Base-by-base conservation (phyloP, 1,284 basidiomycete genomes). In the Fomes fomentarius region DNA sequence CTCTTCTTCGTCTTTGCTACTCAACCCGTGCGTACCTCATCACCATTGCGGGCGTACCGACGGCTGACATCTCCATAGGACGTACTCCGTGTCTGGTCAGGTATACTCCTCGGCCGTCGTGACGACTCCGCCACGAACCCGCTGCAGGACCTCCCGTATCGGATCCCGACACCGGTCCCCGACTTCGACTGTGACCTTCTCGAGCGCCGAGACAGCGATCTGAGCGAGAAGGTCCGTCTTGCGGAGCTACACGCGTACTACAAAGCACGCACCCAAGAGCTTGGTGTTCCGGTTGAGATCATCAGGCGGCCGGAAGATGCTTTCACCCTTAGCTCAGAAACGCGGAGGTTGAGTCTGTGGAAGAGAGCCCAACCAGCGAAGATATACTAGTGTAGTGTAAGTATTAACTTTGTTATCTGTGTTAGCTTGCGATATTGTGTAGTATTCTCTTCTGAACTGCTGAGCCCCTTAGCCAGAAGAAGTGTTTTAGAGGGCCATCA, bases 1-100 rank as follows among this genome's bases (percentile, higher is more conserved):
- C 48, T 66, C 22, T 70, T 68, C 56, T 19, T 66, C 24, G 52
- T 66, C 6, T 67, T 69, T 40, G 61, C 58, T 12, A 63, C 63
- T 1, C 66, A 66, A 34, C 50, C 50, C 3, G 68, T 70, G 55
- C 10, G 63, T 51, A n/a, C 9, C 12, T 15, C 4, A 8, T 24
- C 38, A 14, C 14, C 22, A 7, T 2, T 24, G 1, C 33, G 22
- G 9, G 24, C 5, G 11, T 10, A 11, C 3, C n/a, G 14, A 33
- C 14, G 15, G 17, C 22, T 24, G 2, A 25, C 24, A 25, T 10
- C 4, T 2, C n/a, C 24, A 9, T 31, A 68, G 64, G 61, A 63
- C 28, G 52, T 69, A 38, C 38, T 66, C 9, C 57, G 57, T 11
- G 60, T 58, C 9, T 70, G 68, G 67, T 34, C 47, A 0, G 41